phyloP scores from a whole-genome alignment of 1,139 yeast species.

The Protomyces gravidus region DNA sequence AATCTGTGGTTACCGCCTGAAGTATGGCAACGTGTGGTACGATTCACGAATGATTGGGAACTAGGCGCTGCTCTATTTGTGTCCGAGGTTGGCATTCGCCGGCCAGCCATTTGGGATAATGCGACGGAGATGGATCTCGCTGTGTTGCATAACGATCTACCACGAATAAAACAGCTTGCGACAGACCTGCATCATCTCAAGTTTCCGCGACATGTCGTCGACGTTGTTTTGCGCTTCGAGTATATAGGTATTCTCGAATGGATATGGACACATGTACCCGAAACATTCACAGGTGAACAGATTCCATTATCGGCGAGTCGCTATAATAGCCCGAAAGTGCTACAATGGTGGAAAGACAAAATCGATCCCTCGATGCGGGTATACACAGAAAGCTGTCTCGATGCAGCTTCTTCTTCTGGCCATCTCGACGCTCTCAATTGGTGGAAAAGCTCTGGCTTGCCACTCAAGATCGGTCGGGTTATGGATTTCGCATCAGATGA shows the following conservation, averaged over 20 bases:
- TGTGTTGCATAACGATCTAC: conserved; percentile 18
- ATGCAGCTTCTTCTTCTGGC: conserved; percentile 24
- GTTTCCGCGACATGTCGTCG: conserved; percentile 21
- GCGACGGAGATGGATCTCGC: conserved; percentile 15
- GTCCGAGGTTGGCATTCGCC: conserved; percentile 16
- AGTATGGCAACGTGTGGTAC: conserved; percentile 15
- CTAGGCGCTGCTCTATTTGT: conserved; percentile 21
- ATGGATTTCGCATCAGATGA: conserved; percentile 24
- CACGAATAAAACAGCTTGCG: neutral
- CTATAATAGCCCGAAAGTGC: conserved; percentile 22
- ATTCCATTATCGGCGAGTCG: conserved; percentile 19
- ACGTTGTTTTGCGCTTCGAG: conserved; percentile 23
- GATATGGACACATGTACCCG: conserved; percentile 8
- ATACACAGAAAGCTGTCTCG: conserved; percentile 20
- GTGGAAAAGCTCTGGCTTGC: conserved; percentile 23
- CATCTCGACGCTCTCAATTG: conserved; percentile 23
- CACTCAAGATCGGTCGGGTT: conserved; percentile 24
- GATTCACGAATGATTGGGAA: conserved; percentile 24
- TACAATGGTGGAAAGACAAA: conserved; percentile 25
- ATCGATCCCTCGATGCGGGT: neutral
- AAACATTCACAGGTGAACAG: conserved; percentile 12
- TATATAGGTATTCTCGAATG: conserved; percentile 17
- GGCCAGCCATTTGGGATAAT: conserved; percentile 21
- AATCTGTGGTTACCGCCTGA: conserved; percentile 14
- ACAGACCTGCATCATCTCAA: neutral